Base-by-base conservation (phyloP, 495 filamentous ascomycete genomes). In the Lepidopterella palustris region DNA sequence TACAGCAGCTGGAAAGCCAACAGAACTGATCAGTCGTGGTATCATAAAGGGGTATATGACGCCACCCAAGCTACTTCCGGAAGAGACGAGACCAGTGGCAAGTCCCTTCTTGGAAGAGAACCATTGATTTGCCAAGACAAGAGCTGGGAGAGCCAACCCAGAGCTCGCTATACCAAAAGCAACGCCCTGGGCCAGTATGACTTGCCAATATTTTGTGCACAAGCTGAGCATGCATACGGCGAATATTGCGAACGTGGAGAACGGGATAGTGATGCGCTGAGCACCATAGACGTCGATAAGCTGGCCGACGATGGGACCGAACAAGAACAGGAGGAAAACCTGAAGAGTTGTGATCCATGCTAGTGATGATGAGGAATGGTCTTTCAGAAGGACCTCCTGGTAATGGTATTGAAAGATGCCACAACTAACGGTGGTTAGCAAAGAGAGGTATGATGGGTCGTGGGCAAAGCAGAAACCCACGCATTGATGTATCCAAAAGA, bases 361-460 rank as follows among this genome's bases (percentile, higher is more conserved):
- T 27, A 70, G 64, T 25, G n/a, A 21, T 25, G 59, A 60, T 18
- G 65, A 54, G 23, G 32, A 53, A 11, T 31, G 54, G 18, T 45
- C 58, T 6, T n/a, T 45, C 10, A 69, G 58, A 24, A 57, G 42
- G 15, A 31, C 10, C 2, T 23, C 5, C 11, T 53, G 20, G 50
- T 60, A 66, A 50, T 68, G 63, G 10, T 58, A 50, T 52, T 68
- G 55, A 45, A 65, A 66, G 2, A 69, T 32, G 4, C 64, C 65
- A 45, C 64, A 69, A 21, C 55, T 63, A 29, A 13, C 57, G n/a
- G 9, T 13, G 6, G 10, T 57, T 40, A 28, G 10, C 6, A n/a
- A 49, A 28, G 25, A 13, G 27, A 47, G 15, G 29, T 45, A 20
- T 15, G 11, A 21, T 6, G 6, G 52, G 27, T n/a, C 15, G 35